A percentile compares a stretch with the other conserved stretches of the same genome.
Evolutionary conservation across 805 yeast genomes (phyloP).

Genomic region (Candida ovalis): DNA sequence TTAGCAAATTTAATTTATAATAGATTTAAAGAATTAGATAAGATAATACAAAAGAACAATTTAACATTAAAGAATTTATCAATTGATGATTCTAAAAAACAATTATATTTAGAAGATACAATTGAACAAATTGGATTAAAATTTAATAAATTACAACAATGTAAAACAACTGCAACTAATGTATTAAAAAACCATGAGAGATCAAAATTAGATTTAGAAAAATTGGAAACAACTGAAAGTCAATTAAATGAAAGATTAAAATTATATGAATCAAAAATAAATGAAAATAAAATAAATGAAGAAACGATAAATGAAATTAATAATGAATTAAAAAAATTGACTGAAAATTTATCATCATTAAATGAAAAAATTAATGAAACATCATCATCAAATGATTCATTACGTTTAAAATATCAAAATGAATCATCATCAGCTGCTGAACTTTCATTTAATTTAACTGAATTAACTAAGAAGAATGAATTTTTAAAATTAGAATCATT

Average conservation of each 20-base stretch:
- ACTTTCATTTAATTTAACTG: slow-evolving; percentile 27
- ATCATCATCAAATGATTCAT: slow-evolving; percentile 21
- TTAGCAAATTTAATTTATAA: slow-evolving; percentile 36
- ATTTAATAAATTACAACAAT: slow-evolving; percentile 35
- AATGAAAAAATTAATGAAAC: slow-evolving; percentile 15
- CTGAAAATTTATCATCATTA: slow-evolving; percentile 6
- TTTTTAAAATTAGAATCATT: slow-evolving; percentile 27
- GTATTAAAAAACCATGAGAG: slow-evolving; percentile 30
- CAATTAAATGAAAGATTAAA: slow-evolving; percentile 8
- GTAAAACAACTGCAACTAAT: slow-evolving; percentile 29
- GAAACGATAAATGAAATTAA: slow-evolving; percentile 9
- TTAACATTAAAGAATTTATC: slow-evolving; percentile 26
- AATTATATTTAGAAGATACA: slow-evolving; percentile 35
- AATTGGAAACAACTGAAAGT: slow-evolving; percentile 11
- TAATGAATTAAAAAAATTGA: slow-evolving; percentile 12
- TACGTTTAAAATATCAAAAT: slow-evolving; percentile 42
- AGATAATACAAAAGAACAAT: slow-evolving; percentile 20
- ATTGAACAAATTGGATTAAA: slow-evolving; percentile 38
- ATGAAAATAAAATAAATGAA: slow-evolving; percentile 9
- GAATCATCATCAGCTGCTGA: slow-evolving; percentile 47
- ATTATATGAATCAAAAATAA: slow-evolving; percentile 2
- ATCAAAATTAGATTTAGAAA: slow-evolving; percentile 28
- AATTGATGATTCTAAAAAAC: slow-evolving; percentile 37
- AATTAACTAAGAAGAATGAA: slow-evolving; percentile 23
- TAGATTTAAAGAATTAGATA: slow-evolving; percentile 29